Percentiles rank a stretch among this genome's conserved stretches.
Evolutionary conservation across 208 protist species (phyloP).

Genomic region (Acanthamoeba rhysodes): DNA sequence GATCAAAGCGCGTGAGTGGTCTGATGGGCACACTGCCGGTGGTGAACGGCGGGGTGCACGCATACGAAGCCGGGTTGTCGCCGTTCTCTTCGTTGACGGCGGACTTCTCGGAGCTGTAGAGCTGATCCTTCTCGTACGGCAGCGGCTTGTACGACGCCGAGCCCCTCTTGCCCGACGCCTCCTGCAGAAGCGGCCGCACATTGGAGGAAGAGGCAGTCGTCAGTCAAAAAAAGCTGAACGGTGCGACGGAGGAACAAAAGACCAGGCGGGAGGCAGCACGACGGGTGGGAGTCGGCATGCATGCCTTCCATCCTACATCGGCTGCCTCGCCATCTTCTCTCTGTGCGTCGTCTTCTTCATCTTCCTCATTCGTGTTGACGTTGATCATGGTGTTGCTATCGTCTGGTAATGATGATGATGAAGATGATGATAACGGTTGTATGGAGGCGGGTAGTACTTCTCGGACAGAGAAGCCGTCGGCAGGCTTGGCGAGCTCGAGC

Average conservation of each 20-base stretch:
- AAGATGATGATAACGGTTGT: background rate
- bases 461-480: slow-evolving; percentile 42
- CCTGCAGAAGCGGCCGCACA: background rate
- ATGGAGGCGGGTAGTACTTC: slow-evolving; percentile 5
- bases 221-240: background rate
- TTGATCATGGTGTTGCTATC: background rate
- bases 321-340: background rate
- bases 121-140: slow-evolving; percentile 32
- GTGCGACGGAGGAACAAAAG: background rate
- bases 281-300: background rate
- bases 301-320: slow-evolving; percentile 49
- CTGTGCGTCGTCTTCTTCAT: background rate
- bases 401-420: background rate
- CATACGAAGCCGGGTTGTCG: background rate
- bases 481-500: slow-evolving; percentile 1
- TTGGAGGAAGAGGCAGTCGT: background rate
- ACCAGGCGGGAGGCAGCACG: slow-evolving; percentile 9
- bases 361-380: background rate
- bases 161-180: background rate
- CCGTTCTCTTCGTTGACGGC: background rate
- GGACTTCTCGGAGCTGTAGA: slow-evolving; percentile 28
- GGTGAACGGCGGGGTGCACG: background rate
- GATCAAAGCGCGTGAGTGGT: background rate
- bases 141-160: slow-evolving; percentile 28
- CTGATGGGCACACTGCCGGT: background rate